These are phyloP conservation scores for Biscogniauxia mediterranea DNA, from an alignment of 2,329 filamentous ascomycete genomes.

Conservation along the genomic window DNA sequence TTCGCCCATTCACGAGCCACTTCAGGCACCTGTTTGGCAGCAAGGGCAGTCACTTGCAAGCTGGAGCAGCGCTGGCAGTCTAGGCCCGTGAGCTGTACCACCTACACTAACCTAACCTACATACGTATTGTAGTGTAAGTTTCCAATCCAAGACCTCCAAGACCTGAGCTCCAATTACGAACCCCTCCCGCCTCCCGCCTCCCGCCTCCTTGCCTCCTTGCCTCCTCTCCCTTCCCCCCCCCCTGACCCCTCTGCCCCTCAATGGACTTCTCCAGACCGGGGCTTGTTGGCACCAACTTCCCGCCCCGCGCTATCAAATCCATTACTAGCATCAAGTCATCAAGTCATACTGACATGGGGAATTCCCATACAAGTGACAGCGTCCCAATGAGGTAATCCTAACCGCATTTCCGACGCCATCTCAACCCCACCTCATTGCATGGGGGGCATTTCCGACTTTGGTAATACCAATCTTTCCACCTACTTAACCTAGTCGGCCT, in stretches of 20 bases:
- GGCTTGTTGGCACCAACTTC: too few relatives aligned
- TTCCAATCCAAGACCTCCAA: too few relatives aligned
- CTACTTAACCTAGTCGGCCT: background rate
- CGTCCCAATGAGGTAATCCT: background rate
- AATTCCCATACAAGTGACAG: background rate
- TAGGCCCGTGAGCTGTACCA: too few relatives aligned
- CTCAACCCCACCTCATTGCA: background rate
- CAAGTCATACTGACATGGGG: background rate
- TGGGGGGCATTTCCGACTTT: background rate
- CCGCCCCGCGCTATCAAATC: background rate
- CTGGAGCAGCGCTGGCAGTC: too few relatives aligned
- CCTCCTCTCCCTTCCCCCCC: background rate
- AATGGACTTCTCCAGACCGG: background rate
- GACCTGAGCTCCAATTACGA: too few relatives aligned
- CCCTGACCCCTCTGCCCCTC: background rate
- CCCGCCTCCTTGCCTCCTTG: background rate
- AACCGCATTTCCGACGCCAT: background rate
- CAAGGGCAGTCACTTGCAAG: too few relatives aligned
- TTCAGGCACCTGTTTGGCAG: background rate
- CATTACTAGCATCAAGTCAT: background rate
- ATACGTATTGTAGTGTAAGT: too few relatives aligned
- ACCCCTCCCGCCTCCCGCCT: too few relatives aligned
- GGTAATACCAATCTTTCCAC: background rate
- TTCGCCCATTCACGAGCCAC: background rate
- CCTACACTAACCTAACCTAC: too few relatives aligned